These are phyloP conservation scores for Botrytis fragariae DNA, from an alignment of 2,329 filamentous ascomycete genomes.

Conservation along the genomic window DNA sequence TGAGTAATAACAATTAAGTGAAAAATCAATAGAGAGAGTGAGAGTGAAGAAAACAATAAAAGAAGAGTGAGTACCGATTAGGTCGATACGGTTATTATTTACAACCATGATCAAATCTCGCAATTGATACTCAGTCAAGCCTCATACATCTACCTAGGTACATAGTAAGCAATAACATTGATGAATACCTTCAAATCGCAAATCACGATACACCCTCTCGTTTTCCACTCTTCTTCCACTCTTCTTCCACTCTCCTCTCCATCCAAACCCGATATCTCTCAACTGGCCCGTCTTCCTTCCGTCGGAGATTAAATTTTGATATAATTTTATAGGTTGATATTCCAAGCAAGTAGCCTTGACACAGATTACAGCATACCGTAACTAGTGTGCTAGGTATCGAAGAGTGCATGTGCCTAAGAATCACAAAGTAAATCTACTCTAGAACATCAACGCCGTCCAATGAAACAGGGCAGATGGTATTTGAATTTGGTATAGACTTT, in stretches of 20 bases:
- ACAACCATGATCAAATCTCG: no score
- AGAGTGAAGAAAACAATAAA: neutral
- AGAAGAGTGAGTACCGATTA: neutral
- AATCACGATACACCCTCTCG: no score
- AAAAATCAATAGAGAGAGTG: neutral
- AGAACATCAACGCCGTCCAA: neutral
- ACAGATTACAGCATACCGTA: neutral
- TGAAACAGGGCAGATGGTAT: neutral
- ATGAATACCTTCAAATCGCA: no score
- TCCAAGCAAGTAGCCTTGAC: neutral
- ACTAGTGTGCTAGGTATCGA: neutral
- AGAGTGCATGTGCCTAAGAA: neutral
- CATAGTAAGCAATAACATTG: no score
- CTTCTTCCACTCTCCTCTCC: no score
- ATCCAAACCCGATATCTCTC: neutral
- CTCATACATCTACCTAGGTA: no score
- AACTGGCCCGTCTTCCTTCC: constrained; percentile 1
- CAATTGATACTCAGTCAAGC: no score
- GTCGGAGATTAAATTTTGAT: constrained; percentile 6
- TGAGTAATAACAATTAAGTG: neutral
- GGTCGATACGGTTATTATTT: no score
- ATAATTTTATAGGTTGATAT: neutral
- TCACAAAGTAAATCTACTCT: neutral
- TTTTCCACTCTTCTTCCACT: no score
- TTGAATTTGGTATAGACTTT: neutral